Evolutionary conservation across 345 rosid genomes (phyloP).

Genomic region (Firmiana major): DNA sequence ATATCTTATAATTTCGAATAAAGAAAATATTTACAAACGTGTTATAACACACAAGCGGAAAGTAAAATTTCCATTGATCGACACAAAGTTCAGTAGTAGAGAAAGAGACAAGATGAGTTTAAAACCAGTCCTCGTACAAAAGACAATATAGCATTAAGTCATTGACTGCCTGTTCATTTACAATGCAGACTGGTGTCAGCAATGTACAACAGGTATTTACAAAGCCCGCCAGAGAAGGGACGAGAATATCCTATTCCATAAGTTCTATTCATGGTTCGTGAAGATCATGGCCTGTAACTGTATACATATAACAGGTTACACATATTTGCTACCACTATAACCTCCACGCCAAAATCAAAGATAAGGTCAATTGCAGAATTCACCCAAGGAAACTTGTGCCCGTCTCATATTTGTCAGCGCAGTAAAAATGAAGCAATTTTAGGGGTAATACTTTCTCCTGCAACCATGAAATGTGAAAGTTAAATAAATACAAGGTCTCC

Average conservation of each 20-base stretch:
- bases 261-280: not conserved
- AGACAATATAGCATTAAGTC: not conserved
- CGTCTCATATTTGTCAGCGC: slow-evolving; percentile 29
- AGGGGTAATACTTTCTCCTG: slow-evolving; percentile 58
- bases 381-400: slow-evolving; percentile 4
- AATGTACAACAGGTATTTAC: slow-evolving; percentile 29
- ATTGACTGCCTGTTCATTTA: slow-evolving; percentile 23
- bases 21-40: no score
- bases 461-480: slow-evolving; percentile 9
- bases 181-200: slow-evolving; percentile 28
- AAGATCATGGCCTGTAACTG: slow-evolving; percentile 6
- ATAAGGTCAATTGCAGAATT: slow-evolving; percentile 10
- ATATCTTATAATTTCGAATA: no score
- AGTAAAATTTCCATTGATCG: not conserved
- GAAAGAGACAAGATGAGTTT: not conserved
- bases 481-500: not conserved
- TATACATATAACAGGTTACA: not conserved
- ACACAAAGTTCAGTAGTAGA: not conserved
- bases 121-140: not conserved
- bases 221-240: not conserved
- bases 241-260: not conserved
- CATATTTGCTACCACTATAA: slow-evolving; percentile 7
- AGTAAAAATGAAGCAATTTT: slow-evolving; percentile 67
- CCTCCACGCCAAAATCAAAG: slow-evolving; percentile 12
- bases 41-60: not conserved